These are phyloP conservation scores for Agarophyton chilense DNA, from an alignment of 23 red algal species.

Conservation along the genomic window DNA sequence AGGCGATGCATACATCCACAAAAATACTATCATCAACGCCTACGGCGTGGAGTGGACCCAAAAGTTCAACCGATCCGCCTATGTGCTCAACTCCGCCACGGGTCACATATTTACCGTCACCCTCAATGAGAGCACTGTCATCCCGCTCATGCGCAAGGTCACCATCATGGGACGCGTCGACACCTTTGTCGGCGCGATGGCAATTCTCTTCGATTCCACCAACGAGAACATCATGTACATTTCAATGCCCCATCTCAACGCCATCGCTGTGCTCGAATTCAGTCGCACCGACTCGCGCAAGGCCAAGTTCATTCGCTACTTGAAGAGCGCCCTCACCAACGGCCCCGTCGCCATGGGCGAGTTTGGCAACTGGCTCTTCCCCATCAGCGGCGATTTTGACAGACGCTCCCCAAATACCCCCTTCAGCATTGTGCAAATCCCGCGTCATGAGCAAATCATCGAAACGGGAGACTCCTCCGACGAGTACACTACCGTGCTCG, in stretches of 20 bases:
- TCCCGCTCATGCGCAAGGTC: slow-evolving; percentile 35
- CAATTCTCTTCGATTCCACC: slow-evolving; percentile 61
- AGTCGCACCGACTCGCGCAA: not conserved
- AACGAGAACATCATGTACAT: slow-evolving; percentile 73
- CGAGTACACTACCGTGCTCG: slow-evolving; percentile 27
- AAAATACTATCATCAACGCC: not conserved
- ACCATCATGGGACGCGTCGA: slow-evolving; percentile 22
- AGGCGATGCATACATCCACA: slow-evolving; percentile 2
- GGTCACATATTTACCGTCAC: slow-evolving; percentile 45
- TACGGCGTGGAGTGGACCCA: slow-evolving; percentile 62
- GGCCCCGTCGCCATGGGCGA: slow-evolving; percentile 44
- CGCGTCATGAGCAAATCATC: slow-evolving; percentile 30
- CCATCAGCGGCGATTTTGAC: slow-evolving; percentile 26
- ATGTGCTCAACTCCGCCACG: slow-evolving; percentile 54
- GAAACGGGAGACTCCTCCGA: slow-evolving; percentile 3
- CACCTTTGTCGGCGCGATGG: slow-evolving; percentile 43
- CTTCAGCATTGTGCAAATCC: slow-evolving; percentile 29
- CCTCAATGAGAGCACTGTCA: not conserved
- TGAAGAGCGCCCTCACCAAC: slow-evolving; percentile 43
- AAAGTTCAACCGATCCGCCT: slow-evolving; percentile 50
- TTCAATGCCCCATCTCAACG: slow-evolving; percentile 56
- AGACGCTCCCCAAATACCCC: not conserved
- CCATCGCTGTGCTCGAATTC: slow-evolving; percentile 64
- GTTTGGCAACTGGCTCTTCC: slow-evolving; percentile 51
- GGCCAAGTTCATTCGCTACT: slow-evolving; percentile 64